Conservation (phyloP, 192 early-diverging fungal species). For the Coemansia sp. region DNA sequence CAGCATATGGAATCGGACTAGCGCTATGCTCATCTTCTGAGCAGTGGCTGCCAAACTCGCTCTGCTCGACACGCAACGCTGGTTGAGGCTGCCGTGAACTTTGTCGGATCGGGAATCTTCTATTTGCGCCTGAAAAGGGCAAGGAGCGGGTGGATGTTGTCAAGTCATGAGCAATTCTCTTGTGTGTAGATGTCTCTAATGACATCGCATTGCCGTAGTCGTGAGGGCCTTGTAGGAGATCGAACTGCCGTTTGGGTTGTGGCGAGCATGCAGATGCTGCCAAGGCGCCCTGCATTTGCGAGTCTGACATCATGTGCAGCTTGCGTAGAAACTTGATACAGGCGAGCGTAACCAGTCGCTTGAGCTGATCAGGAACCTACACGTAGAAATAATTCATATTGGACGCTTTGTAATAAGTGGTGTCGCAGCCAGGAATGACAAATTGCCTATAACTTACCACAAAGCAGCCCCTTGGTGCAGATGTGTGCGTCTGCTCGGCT, state of each 20-base stretch:
- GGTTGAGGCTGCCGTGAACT: constrained; percentile 1
- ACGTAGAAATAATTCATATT: too few species aligned
- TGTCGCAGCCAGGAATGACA: background rate
- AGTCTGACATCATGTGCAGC: constrained; percentile 29
- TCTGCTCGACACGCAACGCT: background rate
- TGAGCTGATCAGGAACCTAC: constrained; percentile 20
- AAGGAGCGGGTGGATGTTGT: background rate
- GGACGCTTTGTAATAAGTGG: background rate
- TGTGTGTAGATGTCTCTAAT: background rate
- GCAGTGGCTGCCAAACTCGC: background rate
- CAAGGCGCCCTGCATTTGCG: constrained; percentile 25
- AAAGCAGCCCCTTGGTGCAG: constrained; percentile 5
- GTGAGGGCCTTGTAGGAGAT: background rate
- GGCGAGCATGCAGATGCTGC: background rate
- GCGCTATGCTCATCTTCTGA: background rate
- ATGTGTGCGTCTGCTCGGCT: background rate
- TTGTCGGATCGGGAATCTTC: constrained; percentile 5
- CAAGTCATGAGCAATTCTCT: background rate
- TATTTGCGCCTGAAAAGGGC: background rate
- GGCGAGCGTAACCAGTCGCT: constrained; percentile 26
- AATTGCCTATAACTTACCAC: background rate
- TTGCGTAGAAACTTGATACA: constrained; percentile 52
- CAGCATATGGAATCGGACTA: constrained; percentile 2
- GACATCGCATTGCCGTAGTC: background rate
- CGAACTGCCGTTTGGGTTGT: background rate